These are phyloP conservation scores for Tilletia setariae DNA, from an alignment of 1,284 basidiomycete genomes.

Conservation along the genomic window DNA sequence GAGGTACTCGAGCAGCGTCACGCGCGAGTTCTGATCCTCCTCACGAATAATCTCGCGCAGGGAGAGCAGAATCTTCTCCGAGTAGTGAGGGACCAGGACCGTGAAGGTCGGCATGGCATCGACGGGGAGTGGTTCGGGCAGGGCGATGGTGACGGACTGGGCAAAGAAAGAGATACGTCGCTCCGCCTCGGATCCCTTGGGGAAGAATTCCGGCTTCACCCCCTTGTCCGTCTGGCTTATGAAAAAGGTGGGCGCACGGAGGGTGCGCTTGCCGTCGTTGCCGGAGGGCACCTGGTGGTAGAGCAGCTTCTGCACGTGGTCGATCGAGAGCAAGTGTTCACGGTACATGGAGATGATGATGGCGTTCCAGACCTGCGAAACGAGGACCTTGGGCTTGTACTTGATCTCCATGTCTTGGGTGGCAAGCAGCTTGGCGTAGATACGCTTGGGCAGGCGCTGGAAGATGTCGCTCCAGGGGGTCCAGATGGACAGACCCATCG, in stretches of 20 bases:
- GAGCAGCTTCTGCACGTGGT: conserved; percentile 54
- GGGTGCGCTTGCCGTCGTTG: conserved; percentile 52
- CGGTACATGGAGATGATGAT: conserved; percentile 56
- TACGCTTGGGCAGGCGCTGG: conserved; percentile 54
- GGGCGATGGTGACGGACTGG: conserved; percentile 50
- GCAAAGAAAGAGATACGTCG: conserved; percentile 55
- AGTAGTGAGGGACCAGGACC: conserved; percentile 54
- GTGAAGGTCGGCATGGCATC: conserved; percentile 55
- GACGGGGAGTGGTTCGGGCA: conserved; percentile 53
- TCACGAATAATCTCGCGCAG: conserved; percentile 54
- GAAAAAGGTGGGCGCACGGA: conserved; percentile 54
- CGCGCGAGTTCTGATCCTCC: conserved; percentile 55
- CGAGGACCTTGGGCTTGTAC: conserved; percentile 55
- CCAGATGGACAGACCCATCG: conserved; percentile 54
- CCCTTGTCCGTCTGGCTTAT: conserved; percentile 53
- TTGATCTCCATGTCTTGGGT: conserved; percentile 55
- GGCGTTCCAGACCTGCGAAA: conserved; percentile 55
- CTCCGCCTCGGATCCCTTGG: conserved; percentile 54
- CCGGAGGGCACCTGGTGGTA: conserved; percentile 54
- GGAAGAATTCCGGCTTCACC: conserved; percentile 54
- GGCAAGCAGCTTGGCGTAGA: conserved; percentile 54
- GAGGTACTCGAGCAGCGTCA: conserved; percentile 62
- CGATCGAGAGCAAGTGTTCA: conserved; percentile 53
- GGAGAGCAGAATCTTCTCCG: conserved; percentile 54
- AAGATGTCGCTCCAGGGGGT: conserved; percentile 55